Evolutionary conservation across 495 filamentous ascomycete species (phyloP), one percentile per base, ranked within the genome.

Genomic region (Cenococcum geophilum): DNA sequence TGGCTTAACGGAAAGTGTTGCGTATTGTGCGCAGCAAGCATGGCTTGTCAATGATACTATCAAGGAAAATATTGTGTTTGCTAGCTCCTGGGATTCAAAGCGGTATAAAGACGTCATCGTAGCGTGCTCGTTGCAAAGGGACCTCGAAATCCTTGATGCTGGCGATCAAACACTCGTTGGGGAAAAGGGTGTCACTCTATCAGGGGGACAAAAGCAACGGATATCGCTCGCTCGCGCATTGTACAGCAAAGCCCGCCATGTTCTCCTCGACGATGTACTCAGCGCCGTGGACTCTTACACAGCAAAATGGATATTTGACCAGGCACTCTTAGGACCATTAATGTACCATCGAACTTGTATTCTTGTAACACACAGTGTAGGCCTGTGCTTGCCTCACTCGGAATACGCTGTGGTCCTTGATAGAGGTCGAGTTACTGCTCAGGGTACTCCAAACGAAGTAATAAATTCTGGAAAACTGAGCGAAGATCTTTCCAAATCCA

Each of bases 211-310:
- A 73, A 99, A 99, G 74, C 93, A 99, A 75, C 84, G 93, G 58
- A 97, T 99, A 35, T 97, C 95, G 25, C 79, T 99, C 22, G 93
- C 93, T 16, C 83, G 93, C 63, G 93, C 95, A 1, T 77, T 99
- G 14, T 99, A 99, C 72, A 95, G 89, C 61, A 90, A 87, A 73
- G 92, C 91, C 16, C 83, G 85, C 48, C 92, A 99, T 72, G 72
- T 99, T 12, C 80, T 99, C 5, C 76, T 99, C 34, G 93, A 99
- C 70, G 93, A 99, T 73, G 96, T 95, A 64, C 80, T 99, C 52
- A 97, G 92, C 69, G 93, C 93, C 18, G 93, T 99, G n/a, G 93
- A 99, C 74, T 96, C 95, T 8, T 93, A 99, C 68, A 97, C 93
- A 0, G 92, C 91, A 10, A 96, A 96, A 75, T 97, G 96, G 84